Evolutionary conservation across 306 rosid species (phyloP).

Genomic region (Quercus berberidifolia): DNA sequence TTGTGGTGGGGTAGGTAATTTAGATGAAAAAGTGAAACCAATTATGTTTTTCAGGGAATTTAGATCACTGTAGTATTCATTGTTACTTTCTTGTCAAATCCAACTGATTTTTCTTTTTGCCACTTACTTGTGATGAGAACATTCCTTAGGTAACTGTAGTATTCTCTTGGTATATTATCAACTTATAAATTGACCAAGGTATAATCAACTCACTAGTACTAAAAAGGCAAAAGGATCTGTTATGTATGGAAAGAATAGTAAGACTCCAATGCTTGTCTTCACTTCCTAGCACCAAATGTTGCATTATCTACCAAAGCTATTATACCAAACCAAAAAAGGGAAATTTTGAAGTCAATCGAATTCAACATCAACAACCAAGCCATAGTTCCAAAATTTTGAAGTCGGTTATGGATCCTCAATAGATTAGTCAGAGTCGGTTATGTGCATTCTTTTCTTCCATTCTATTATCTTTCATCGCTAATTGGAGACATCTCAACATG

Average conservation of each 20-base stretch:
- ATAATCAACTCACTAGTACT: background rate
- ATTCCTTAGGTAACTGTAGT: background rate
- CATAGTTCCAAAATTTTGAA: no score
- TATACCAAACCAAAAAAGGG: background rate
- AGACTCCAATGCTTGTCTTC: no score
- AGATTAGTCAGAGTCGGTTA: no score
- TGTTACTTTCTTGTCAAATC: background rate
- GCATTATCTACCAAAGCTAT: no score
- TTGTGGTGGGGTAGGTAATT: background rate
- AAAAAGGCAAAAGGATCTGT: background rate
- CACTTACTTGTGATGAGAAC: background rate
- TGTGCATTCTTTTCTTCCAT: no score
- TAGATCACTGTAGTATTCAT: background rate
- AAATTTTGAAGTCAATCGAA: background rate
- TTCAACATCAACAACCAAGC: no score
- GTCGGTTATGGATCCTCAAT: no score
- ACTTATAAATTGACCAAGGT: background rate
- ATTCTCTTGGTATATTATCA: background rate
- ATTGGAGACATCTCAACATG: no score
- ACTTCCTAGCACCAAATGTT: no score
- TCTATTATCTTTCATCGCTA: fast-evolving
- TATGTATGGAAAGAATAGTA: background rate
- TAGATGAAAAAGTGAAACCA: no score
- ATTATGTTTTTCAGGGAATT: background rate
- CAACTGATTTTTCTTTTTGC: background rate